phyloP scores from a whole-genome alignment of 2,329 filamentous ascomycete species.

The Myriosclerotinia curreyana region DNA sequence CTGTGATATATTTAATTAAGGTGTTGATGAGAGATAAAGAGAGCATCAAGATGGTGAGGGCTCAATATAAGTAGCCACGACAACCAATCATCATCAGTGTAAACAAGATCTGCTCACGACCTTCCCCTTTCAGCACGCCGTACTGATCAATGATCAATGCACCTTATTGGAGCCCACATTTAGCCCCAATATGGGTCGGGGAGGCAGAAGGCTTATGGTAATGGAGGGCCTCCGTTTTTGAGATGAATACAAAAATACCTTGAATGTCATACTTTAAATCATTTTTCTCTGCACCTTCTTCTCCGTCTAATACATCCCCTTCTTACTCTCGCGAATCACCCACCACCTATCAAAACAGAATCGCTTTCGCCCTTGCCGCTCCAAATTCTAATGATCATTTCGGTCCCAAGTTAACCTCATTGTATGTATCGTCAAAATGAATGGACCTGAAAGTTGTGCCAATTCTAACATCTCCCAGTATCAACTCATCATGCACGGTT shows the following conservation, averaged over 20 bases:
- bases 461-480: conserved; percentile 3
- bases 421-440: neutral
- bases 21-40: neutral
- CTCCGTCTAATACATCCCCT: neutral
- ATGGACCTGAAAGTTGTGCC: neutral
- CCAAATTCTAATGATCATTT: neutral
- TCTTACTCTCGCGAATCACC: neutral
- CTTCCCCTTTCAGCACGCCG: conserved; percentile 4
- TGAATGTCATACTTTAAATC: neutral
- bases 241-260: conserved; percentile 13
- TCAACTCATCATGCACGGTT: neutral
- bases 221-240: conserved; percentile 11
- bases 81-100: neutral
- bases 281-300: neutral
- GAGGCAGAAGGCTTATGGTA: neutral
- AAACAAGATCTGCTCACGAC: neutral
- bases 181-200: neutral
- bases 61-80: neutral
- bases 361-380: neutral
- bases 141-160: neutral
- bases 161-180: neutral
- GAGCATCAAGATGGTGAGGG: neutral
- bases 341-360: neutral
- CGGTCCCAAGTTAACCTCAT: neutral
- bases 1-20: neutral